These are phyloP conservation scores for Xylariaceae sp. DNA, from an alignment of 2,329 filamentous ascomycete genomes.

Conservation along the genomic window DNA sequence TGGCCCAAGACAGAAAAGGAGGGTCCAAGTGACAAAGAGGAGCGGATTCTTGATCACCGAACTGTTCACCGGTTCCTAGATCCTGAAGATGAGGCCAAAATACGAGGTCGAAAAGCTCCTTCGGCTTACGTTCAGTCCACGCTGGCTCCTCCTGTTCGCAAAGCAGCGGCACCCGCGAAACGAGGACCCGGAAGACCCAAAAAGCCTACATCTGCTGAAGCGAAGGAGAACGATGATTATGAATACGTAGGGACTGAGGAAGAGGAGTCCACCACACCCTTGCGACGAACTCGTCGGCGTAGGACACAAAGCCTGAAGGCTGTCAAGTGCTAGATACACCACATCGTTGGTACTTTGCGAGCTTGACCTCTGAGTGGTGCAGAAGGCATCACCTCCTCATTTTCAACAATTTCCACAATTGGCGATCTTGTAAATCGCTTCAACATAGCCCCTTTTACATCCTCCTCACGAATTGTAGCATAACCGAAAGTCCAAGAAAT, in stretches of 20 bases:
- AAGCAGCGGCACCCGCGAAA: conserved; percentile 15
- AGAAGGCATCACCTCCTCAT: too few species aligned
- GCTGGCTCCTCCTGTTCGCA: background rate
- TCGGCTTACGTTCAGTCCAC: conserved; percentile 1
- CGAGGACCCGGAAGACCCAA: conserved; percentile 23
- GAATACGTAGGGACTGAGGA: conserved; percentile 12
- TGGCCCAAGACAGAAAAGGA: conserved; percentile 94
- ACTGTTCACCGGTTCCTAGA: conserved; percentile 79
- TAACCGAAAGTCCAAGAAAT: too few species aligned
- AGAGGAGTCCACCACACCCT: conserved; percentile 7
- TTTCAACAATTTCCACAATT: too few species aligned
- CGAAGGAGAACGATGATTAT: conserved; percentile 4
- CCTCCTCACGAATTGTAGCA: too few species aligned
- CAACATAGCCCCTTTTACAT: too few species aligned
- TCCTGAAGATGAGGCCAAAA: conserved; percentile 60
- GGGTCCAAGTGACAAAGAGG: conserved; percentile 67
- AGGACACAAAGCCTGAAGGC: conserved; percentile 20
- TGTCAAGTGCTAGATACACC: conserved; percentile 7
- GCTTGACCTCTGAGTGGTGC: too few species aligned
- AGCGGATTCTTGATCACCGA: conserved; percentile 77
- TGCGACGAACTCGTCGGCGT: conserved; percentile 20
- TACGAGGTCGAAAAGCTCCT: conserved; percentile 39
- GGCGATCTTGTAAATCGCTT: too few species aligned
- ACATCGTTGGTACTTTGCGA: too few species aligned
- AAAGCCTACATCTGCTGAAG: conserved; percentile 12